phyloP scores from a whole-genome alignment of 371 early-diverging fungal species.

The Actinomucor elegans region DNA sequence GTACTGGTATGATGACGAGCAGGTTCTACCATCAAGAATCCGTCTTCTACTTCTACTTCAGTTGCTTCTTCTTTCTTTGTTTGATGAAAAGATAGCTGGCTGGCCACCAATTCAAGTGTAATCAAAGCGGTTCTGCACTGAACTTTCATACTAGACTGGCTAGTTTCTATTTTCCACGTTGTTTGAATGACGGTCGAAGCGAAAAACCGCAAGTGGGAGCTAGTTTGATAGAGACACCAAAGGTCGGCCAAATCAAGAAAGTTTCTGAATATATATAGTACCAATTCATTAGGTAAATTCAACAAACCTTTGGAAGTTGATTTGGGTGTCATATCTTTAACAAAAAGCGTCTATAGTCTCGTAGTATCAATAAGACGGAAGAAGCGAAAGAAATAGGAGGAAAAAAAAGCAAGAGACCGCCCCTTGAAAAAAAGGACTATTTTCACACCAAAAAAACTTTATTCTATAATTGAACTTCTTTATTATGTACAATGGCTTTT shows the following conservation, averaged over 20 bases:
- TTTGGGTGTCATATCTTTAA: too few relatives aligned
- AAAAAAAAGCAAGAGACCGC: conserved; percentile 3
- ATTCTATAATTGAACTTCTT: too few relatives aligned
- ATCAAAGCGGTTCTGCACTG: conserved; percentile 46
- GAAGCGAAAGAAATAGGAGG: conserved; percentile 3
- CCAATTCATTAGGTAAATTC: conserved; percentile 39
- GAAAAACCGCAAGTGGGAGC: conserved; percentile 26
- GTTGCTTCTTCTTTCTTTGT: too few relatives aligned
- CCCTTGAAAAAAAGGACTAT: conserved; percentile 7
- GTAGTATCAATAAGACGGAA: background rate
- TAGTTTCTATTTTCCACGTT: conserved; percentile 42
- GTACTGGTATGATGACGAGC: too few relatives aligned
- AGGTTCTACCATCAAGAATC: background rate
- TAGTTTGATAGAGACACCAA: conserved; percentile 39
- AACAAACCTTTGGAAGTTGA: too few relatives aligned
- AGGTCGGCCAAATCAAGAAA: conserved; percentile 39
- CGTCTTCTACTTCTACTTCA: background rate
- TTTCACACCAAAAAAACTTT: background rate
- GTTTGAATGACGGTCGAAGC: conserved; percentile 34
- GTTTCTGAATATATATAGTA: conserved; percentile 34
- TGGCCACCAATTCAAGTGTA: conserved; percentile 20
- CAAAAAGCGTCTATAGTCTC: too few relatives aligned
- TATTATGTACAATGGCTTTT: conserved; percentile 27
- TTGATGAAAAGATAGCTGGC: background rate
- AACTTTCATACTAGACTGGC: conserved; percentile 30